phyloP scores from a whole-genome alignment of 108 stramenopile genomes.

The Conticribra guillardii region DNA sequence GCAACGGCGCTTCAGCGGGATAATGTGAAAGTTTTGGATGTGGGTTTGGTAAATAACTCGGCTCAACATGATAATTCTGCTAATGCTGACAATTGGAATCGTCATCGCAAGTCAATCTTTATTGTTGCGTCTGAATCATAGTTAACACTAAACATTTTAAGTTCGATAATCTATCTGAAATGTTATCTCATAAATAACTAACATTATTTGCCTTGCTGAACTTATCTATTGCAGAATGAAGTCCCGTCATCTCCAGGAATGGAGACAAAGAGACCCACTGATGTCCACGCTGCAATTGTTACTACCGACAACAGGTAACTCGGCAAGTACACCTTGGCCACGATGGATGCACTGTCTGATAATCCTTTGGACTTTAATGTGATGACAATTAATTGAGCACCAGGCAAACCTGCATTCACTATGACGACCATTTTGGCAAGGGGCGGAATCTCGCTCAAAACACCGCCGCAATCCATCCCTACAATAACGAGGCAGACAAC shows the following conservation, averaged over 20 bases:
- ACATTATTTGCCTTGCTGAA: no score
- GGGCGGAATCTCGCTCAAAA: slow-evolving; percentile 50
- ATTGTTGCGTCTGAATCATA: slow-evolving; percentile 58
- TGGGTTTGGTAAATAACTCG: slow-evolving; percentile 44
- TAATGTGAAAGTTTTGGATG: slow-evolving; percentile 47
- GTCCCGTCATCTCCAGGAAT: slow-evolving; percentile 51
- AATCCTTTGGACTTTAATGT: slow-evolving; percentile 62
- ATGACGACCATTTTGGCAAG: slow-evolving; percentile 70
- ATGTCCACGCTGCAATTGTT: slow-evolving; percentile 74
- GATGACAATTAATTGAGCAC: slow-evolving; percentile 68
- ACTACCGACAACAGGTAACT: slow-evolving; percentile 67
- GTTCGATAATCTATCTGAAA: no score
- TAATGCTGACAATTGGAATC: slow-evolving; percentile 63
- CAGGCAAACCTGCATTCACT: slow-evolving; percentile 67
- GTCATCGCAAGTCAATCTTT: slow-evolving; percentile 60
- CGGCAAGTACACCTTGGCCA: slow-evolving; percentile 67
- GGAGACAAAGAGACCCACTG: slow-evolving; percentile 63
- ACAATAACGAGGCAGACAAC: slow-evolving; percentile 57
- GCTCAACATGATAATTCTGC: slow-evolving; percentile 46
- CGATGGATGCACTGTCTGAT: slow-evolving; percentile 62
- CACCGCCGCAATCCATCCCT: slow-evolving; percentile 62
- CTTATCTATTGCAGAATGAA: slow-evolving; percentile 32
- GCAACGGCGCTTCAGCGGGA: slow-evolving; percentile 43
- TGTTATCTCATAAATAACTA: no score
- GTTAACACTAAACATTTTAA: no score